Base-by-base conservation (phyloP, 2,329 filamentous ascomycete species). In the Ilyonectria mors-panacis region DNA sequence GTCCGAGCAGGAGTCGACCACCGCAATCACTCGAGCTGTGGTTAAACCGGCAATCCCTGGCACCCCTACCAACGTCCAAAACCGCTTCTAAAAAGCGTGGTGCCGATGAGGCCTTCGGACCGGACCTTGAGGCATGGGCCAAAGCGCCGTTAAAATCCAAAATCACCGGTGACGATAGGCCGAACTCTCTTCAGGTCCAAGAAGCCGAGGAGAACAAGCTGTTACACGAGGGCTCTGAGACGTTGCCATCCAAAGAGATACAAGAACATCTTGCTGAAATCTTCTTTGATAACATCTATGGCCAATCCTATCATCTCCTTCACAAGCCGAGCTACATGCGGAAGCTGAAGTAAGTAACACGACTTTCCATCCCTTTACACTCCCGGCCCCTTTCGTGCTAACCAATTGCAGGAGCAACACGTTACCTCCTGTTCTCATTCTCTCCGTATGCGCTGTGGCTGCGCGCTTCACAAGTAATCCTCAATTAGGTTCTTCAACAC, bases 271-370 rank as follows among this genome's bases (percentile, higher is more conserved):
- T 99, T 6, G 92, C 95, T 19, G 95, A 98, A 76, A 91, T 98
- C 0, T 99, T 97, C 78, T 99, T 98, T 77, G 95, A 98, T 76
- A 95, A 93, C 75, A 89, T 98, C 1, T 98, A 99, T 77, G 96
- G 96, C 9, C 96, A 98, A 78, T 93, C 94, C 37, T 99, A 98
- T 79, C 93, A 97, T 70, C 84, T 99, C 21, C 88, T 99, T 10
- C 96, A 99, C 81, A 98, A 98, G 78, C 95, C 96, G 42, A 98
- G 95, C 78, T 98, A 97, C 79, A 97, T 98, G 93, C 89, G 95
- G 66, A 94, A 94, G 75, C 80, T 96, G 61, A 89, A 86, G 91
- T 92, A 81, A 69, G 88, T 84, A 30, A 19, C 5, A 5, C 17
- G 12, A 10, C n/a, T 15, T 7, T 7, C n/a, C 19, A 21, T 35